Conservation (phyloP, 192 early-diverging fungal genomes). For the Gigaspora rosea region DNA sequence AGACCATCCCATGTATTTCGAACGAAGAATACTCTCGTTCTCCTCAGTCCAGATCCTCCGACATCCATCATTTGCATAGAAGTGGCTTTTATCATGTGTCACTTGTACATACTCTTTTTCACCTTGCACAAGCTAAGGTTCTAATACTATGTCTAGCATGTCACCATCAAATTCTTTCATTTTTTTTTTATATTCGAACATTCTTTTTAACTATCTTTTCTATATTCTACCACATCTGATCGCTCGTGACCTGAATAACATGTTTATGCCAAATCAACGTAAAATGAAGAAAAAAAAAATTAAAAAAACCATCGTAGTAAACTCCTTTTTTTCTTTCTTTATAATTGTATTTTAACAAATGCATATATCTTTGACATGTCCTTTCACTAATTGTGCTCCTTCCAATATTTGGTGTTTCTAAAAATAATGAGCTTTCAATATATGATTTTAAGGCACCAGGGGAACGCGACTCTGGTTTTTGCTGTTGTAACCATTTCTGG, state of each 20-base stretch:
- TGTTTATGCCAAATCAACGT: too few species aligned
- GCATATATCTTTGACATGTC: constrained; percentile 12
- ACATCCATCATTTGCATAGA: too few species aligned
- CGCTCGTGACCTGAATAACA: too few species aligned
- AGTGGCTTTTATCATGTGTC: too few species aligned
- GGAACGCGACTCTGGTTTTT: not conserved
- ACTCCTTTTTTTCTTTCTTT: too few species aligned
- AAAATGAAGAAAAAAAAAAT: too few species aligned
- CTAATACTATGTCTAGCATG: not conserved
- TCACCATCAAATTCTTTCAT: constrained; percentile 28
- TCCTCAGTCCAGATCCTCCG: too few species aligned
- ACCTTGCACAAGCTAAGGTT: not conserved
- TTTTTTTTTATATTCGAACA: constrained; percentile 17
- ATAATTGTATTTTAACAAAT: not conserved
- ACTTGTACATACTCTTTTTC: too few species aligned
- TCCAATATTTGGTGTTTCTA: not conserved
- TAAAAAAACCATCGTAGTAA: too few species aligned
- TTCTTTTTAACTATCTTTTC: constrained; percentile 20
- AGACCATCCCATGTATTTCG: not conserved
- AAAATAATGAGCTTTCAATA: constrained; percentile 8
- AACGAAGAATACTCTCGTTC: not conserved
- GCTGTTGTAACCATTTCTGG: not conserved
- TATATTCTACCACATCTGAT: constrained; percentile 26
- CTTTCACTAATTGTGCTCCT: not conserved
- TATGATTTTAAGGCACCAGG: not conserved